Conservation (phyloP, 495 filamentous ascomycete genomes). For the Trypethelium eluteriae region DNA sequence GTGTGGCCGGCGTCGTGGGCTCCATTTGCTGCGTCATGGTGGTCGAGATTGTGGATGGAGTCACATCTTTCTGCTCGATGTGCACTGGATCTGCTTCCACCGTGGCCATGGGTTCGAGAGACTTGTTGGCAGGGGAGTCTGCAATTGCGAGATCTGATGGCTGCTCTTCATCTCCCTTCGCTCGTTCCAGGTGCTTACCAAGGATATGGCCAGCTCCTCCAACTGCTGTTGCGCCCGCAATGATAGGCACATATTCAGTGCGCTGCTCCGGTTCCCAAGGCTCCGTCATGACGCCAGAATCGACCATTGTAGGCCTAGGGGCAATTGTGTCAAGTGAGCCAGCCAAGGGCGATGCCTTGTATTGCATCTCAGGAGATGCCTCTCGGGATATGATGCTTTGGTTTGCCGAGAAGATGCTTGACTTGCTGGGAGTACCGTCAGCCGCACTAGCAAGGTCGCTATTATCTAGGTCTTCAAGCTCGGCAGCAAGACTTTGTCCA, state of each 20-base stretch:
- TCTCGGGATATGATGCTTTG: slow-evolving; percentile 6
- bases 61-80: neutral
- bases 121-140: neutral
- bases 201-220: neutral
- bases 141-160: neutral
- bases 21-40: slow-evolving; percentile 23
- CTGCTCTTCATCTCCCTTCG: neutral
- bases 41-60: neutral
- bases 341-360: slow-evolving; percentile 6
- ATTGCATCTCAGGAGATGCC: slow-evolving; percentile 24
- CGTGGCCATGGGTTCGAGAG: neutral
- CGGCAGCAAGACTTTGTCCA: slow-evolving; percentile 80
- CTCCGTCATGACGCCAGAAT: slow-evolving; percentile 85
- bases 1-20: slow-evolving; percentile 9
- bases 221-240: neutral
- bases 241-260: neutral
- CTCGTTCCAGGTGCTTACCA: neutral
- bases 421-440: slow-evolving; percentile 41
- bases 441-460: slow-evolving; percentile 47
- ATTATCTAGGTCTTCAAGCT: slow-evolving; percentile 69
- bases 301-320: slow-evolving; percentile 40
- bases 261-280: slow-evolving; percentile 42
- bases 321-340: neutral
- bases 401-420: neutral
- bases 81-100: neutral